Evolutionary conservation across 495 filamentous ascomycete genomes (phyloP), one percentile per base, ranked within the genome.

Genomic region (Talaromyces wortmannii): DNA sequence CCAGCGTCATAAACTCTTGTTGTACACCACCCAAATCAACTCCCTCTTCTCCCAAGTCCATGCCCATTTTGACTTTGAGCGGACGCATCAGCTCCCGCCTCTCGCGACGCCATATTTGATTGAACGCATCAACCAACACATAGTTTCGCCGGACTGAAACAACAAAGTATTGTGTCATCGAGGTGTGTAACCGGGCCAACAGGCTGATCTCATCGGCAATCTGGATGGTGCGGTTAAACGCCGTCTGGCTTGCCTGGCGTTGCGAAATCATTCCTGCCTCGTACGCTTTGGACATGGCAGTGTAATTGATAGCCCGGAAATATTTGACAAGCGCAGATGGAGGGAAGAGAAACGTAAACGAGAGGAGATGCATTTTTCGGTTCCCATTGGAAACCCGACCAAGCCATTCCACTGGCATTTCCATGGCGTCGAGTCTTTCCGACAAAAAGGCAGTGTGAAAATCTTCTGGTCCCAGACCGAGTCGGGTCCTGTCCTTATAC

Each of bases 1-100:
- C 83, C 40, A 96, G 62, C 32, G 88, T 83, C 72, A 98, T 97
- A 69, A 96, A 97, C 56, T 98, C 94, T 63, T 92, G 91, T 57
- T 95, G 90, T 4, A 97, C 90, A 49, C 94, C 94, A 52, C 94
- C 94, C 54, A 91, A 88, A 69, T 98, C 94, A 16, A 92, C 78
- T 1, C 94, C 94, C 62, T 95, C 87, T 69, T 97, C 94, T 13
- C 91, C 90, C 55, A 79, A 78, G 17, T 84, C 78, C 63, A 88
- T 86, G 5, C 89, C 90, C 59, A 97, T 83, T 45, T 88, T 83
- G 31, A 98, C 87, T 57, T 95, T 96, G 30, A 98, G 72, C 0
- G 94, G 94, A 31, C 87, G 81, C 68, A 91, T 75, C 5, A 97
- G 74, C 68, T 96, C 89, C 29, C 89, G 80, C 58, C 83, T 82